A percentile compares a stretch with the other conserved stretches of the same genome.
phyloP scores from a whole-genome alignment of 2,329 filamentous ascomycete species.

The Claviceps capensis region DNA sequence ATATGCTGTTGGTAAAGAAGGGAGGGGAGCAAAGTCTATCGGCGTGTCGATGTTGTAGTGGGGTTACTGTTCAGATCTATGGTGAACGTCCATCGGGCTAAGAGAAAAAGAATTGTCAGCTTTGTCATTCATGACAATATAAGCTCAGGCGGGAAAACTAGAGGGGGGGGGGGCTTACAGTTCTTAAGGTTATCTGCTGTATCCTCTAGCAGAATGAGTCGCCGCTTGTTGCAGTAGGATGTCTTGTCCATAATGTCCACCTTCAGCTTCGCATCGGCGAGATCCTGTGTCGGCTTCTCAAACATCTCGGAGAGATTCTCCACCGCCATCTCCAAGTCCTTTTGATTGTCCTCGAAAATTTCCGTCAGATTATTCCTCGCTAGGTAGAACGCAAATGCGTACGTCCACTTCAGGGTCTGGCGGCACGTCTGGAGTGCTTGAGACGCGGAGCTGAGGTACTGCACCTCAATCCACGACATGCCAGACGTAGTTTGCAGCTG shows the following conservation, averaged over 20 bases:
- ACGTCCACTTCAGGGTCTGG: slow-evolving; percentile 99
- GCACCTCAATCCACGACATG: slow-evolving; percentile 98
- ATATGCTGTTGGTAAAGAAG: background rate
- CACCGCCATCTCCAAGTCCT: slow-evolving; percentile 92
- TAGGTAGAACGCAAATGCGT: slow-evolving; percentile 97
- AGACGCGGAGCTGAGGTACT: slow-evolving; percentile 87
- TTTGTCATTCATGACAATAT: background rate
- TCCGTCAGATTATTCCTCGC: slow-evolving; percentile 87
- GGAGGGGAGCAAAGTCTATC: background rate
- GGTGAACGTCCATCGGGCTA: slow-evolving; percentile 32
- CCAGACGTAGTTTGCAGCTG: slow-evolving; percentile 85
- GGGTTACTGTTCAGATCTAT: slow-evolving; percentile 2
- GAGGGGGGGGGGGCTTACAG: slow-evolving; percentile 34
- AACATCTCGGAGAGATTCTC: slow-evolving; percentile 99
- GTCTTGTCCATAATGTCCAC: slow-evolving; percentile 99
- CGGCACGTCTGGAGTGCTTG: slow-evolving; percentile 90
- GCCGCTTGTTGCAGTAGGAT: slow-evolving; percentile 84
- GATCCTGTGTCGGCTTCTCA: slow-evolving; percentile 82
- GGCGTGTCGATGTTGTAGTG: slow-evolving; percentile 1
- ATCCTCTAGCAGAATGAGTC: slow-evolving; percentile 79
- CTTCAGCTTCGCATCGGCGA: slow-evolving; percentile 79
- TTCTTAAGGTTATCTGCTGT: slow-evolving; percentile 85
- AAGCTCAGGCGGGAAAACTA: background rate
- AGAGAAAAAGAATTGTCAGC: background rate
- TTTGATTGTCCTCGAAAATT: slow-evolving; percentile 98